These are phyloP conservation scores for Cladorrhinum sp. DNA, from an alignment of 2,329 filamentous ascomycete genomes.

Conservation along the genomic window DNA sequence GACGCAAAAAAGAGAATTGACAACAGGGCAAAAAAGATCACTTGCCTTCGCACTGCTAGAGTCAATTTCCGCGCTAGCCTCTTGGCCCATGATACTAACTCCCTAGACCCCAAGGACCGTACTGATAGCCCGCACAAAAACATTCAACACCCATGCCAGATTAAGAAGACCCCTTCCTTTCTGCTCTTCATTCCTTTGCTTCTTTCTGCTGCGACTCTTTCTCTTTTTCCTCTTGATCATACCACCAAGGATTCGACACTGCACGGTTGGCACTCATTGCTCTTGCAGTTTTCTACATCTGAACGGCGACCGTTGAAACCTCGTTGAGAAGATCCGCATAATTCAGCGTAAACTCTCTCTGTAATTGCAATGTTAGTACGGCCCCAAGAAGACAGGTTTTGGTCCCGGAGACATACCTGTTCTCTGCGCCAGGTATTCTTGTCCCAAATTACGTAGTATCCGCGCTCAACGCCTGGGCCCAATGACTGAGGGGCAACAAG, in stretches of 20 bases:
- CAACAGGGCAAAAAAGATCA: neutral
- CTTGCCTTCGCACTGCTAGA: neutral
- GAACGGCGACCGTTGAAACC: neutral
- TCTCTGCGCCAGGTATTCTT: conserved; percentile 61
- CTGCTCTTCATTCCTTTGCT: neutral
- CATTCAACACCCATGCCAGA: neutral
- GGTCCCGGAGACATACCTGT: conserved; percentile 46
- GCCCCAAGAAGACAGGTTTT: neutral
- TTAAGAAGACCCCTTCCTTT: neutral
- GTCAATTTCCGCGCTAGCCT: neutral
- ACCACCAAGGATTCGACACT: too few species aligned
- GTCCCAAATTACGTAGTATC: conserved; percentile 66
- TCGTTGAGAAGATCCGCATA: conserved; percentile 55
- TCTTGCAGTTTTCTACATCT: neutral
- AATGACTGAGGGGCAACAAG: conserved; percentile 61
- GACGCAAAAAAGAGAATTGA: too few species aligned
- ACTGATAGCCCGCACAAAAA: neutral
- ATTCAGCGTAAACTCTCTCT: conserved; percentile 60
- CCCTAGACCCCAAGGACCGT: too few species aligned
- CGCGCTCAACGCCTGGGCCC: conserved; percentile 58
- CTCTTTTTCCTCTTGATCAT: too few species aligned
- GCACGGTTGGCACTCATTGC: too few species aligned
- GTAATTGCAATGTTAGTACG: conserved; percentile 21
- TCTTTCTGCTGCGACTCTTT: neutral
- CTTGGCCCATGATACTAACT: neutral